These are phyloP conservation scores for Lavandula angustifolia DNA, from an alignment of 257 asterid species.

Conservation along the genomic window DNA sequence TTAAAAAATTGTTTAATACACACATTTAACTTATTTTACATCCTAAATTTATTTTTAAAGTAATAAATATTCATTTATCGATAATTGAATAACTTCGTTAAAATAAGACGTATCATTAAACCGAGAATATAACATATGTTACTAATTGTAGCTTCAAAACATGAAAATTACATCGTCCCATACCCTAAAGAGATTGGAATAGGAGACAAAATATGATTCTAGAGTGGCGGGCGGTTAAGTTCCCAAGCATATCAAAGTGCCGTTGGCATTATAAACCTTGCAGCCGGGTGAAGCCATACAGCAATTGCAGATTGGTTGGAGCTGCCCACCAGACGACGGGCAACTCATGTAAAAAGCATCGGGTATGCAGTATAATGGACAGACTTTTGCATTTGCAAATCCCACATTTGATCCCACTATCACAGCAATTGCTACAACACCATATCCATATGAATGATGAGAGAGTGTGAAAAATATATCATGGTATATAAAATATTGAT, in stretches of 20 bases:
- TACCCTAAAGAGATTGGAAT: background rate
- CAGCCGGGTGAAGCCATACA: slow-evolving; percentile 24
- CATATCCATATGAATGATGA: no score
- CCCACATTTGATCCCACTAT: slow-evolving; percentile 12
- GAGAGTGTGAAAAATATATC: background rate
- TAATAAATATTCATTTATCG: no score
- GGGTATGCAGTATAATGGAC: slow-evolving; percentile 15
- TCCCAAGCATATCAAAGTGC: slow-evolving; percentile 22
- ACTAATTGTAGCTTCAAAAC: no score
- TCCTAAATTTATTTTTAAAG: no score
- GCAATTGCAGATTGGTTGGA: slow-evolving; percentile 24
- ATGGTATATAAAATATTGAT: background rate
- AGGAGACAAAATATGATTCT: background rate
- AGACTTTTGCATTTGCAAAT: background rate
- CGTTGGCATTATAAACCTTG: slow-evolving; percentile 12
- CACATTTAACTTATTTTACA: no score
- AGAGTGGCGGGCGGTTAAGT: background rate
- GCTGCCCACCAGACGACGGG: slow-evolving; percentile 29
- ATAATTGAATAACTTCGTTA: no score
- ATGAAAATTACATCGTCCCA: no score
- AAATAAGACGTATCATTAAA: no score
- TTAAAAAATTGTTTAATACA: no score
- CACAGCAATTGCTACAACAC: background rate
- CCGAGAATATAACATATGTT: no score
- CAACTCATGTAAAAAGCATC: slow-evolving; percentile 24